Conservation (phyloP, 2,329 filamentous ascomycete genomes). For the Fusarium stilboides region DNA sequence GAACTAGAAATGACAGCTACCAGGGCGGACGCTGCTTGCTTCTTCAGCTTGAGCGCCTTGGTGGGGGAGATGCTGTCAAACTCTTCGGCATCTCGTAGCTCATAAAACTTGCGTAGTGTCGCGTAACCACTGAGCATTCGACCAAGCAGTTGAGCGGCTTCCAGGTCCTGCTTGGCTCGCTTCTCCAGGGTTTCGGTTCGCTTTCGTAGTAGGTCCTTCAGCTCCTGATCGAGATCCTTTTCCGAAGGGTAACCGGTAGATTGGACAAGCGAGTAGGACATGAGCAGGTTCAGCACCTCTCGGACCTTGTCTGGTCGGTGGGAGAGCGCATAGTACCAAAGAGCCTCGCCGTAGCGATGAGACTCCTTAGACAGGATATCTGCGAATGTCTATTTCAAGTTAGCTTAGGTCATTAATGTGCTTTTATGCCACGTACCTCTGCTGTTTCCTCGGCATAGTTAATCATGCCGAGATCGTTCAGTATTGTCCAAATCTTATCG, state of each 20-base stretch:
- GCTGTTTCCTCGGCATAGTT: conserved; percentile 85
- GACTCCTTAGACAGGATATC: conserved; percentile 81
- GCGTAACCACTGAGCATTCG: conserved; percentile 93
- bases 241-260: conserved; percentile 84
- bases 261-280: conserved; percentile 88
- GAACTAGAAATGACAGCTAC: conserved; percentile 88
- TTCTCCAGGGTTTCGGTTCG: conserved; percentile 80
- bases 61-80: conserved; percentile 50
- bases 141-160: conserved; percentile 86
- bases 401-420: conserved; percentile 35
- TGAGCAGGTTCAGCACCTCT: conserved; percentile 87
- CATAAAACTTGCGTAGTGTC: conserved; percentile 90
- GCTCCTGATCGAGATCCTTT: conserved; percentile 79
- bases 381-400: conserved; percentile 78
- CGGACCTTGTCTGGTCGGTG: conserved; percentile 85
- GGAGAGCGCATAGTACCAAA: conserved; percentile 92
- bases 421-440: conserved; percentile 71
- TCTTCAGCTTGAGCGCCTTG: conserved; percentile 72
- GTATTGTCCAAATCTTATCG: conserved; percentile 84
- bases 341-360: conserved; percentile 85
- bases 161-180: conserved; percentile 81
- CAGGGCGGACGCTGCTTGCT: conserved; percentile 80
- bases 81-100: conserved; percentile 76
- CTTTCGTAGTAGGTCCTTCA: conserved; percentile 78
- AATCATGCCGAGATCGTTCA: conserved; percentile 83